Evolutionary conservation across 2,329 filamentous ascomycete species (phyloP).

Genomic region (Neopestalotiopsis sp.): DNA sequence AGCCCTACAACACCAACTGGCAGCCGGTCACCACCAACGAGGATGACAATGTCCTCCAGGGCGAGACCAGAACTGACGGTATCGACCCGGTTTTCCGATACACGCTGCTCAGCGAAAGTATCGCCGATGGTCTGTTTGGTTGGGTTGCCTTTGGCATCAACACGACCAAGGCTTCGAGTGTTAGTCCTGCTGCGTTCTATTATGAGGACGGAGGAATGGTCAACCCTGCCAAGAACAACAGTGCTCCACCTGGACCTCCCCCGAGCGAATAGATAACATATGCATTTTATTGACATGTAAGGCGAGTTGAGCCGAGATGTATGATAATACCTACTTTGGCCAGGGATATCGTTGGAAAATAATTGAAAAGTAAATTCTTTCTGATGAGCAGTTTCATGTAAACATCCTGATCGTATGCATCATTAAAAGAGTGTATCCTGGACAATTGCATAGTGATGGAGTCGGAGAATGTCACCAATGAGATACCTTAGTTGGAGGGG

Average conservation of each 20-base stretch:
- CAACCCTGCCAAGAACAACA: neutral
- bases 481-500: too few species aligned
- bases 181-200: neutral
- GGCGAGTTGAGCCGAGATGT: too few species aligned
- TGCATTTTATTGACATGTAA: neutral
- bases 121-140: slow-evolving; percentile 11
- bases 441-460: too few species aligned
- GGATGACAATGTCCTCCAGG: slow-evolving; percentile 5
- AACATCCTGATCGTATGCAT: too few species aligned
- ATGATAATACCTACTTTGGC: too few species aligned
- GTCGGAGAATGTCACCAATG: too few species aligned
- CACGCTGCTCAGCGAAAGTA: neutral
- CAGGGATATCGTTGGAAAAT: too few species aligned
- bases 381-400: too few species aligned
- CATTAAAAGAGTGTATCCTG: too few species aligned
- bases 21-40: neutral
- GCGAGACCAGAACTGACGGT: neutral
- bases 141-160: slow-evolving; percentile 14
- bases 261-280: neutral
- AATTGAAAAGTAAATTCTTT: too few species aligned
- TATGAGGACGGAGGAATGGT: slow-evolving; percentile 6
- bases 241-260: slow-evolving; percentile 4
- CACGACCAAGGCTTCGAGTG: neutral
- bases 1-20: slow-evolving; percentile 2
- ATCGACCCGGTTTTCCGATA: slow-evolving; percentile 8